These are phyloP conservation scores for Vigna hirtella DNA, from an alignment of 306 rosid genomes.

Conservation along the genomic window DNA sequence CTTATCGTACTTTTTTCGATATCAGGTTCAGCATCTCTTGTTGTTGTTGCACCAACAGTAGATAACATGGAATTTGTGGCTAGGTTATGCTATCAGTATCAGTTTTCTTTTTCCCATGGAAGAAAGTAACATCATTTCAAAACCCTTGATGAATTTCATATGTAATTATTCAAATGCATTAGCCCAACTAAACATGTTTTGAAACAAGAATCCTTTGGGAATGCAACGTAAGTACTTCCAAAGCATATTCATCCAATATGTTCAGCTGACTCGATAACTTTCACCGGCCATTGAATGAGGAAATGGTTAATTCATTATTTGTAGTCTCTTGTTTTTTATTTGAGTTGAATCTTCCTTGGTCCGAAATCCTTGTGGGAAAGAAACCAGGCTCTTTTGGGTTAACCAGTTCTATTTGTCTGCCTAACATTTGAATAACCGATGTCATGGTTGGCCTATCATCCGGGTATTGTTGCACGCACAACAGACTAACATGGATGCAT, in stretches of 20 bases:
- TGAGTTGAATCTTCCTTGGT: background rate
- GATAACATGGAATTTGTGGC: too few relatives aligned
- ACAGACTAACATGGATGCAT: constrained; percentile 30
- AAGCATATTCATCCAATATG: background rate
- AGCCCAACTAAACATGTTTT: background rate
- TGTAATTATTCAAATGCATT: background rate
- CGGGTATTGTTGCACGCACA: constrained; percentile 29
- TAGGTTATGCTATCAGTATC: too few relatives aligned
- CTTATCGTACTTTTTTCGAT: too few relatives aligned
- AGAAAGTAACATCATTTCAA: too few relatives aligned
- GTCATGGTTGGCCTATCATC: constrained; percentile 43
- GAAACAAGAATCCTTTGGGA: background rate
- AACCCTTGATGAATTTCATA: background rate
- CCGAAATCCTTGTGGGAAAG: too few relatives aligned
- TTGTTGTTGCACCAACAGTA: too few relatives aligned
- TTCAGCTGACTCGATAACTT: background rate
- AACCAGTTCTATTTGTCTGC: constrained; percentile 41
- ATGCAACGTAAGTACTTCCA: background rate
- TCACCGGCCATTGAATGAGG: background rate
- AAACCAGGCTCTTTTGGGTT: constrained; percentile 55
- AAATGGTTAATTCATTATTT: constrained; percentile 12
- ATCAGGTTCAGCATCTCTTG: too few relatives aligned
- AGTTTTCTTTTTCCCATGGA: too few relatives aligned
- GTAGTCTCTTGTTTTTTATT: constrained; percentile 17
- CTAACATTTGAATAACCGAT: constrained; percentile 46